These are phyloP conservation scores for Dichotomocladium elegans DNA, from an alignment of 371 early-diverging fungal species.

Conservation along the genomic window DNA sequence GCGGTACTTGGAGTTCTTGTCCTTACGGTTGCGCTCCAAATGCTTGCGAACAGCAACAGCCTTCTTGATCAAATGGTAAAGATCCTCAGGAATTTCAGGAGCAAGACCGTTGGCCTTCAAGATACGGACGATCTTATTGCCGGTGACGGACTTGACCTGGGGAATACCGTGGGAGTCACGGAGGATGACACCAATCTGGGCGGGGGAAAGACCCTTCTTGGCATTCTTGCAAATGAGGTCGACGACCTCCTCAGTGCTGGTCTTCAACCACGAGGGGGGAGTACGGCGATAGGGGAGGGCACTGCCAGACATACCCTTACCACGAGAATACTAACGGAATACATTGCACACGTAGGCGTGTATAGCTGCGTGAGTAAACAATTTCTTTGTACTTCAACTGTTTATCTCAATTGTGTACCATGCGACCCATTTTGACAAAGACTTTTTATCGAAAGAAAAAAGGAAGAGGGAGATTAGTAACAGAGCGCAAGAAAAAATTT, in stretches of 20 bases:
- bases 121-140: conserved; percentile 95
- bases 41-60: conserved; percentile 99
- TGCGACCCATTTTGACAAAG: conserved; percentile 28
- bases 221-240: conserved; percentile 98
- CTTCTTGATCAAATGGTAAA: conserved; percentile 99
- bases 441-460: neutral
- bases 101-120: conserved; percentile 89
- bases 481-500: neutral
- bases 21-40: conserved; percentile 99
- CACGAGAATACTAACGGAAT: conserved; percentile 81
- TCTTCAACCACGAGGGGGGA: conserved; percentile 97
- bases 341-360: neutral
- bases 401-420: conserved; percentile 14
- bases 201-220: conserved; percentile 99
- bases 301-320: conserved; percentile 98
- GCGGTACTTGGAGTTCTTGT: conserved; percentile 99
- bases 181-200: conserved; percentile 99
- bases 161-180: conserved; percentile 99
- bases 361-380: neutral
- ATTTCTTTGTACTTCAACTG: neutral
- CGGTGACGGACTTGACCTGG: conserved; percentile 94
- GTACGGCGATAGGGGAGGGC: conserved; percentile 99
- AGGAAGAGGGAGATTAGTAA: neutral
- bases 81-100: conserved; percentile 99
- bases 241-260: conserved; percentile 94